Conservation (phyloP, 106 monocot species). For the Acanthochlamys bracteata region DNA sequence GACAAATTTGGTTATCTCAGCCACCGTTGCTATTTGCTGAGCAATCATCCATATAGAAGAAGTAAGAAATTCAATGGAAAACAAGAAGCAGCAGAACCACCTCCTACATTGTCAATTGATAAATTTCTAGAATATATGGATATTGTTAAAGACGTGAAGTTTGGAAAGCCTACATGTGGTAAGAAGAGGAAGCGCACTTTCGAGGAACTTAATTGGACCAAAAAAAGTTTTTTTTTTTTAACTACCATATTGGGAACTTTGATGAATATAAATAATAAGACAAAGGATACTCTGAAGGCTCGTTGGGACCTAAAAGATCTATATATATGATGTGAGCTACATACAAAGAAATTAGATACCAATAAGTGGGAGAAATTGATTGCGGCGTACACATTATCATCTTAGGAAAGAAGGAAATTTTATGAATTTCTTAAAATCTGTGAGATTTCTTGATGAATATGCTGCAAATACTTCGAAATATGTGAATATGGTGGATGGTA, state of each 20-base stretch:
- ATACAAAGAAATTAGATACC: neutral
- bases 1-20: conserved; percentile 22
- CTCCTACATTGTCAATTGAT: neutral
- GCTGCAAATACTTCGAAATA: conserved; percentile 2
- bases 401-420: neutral
- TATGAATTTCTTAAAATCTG: neutral
- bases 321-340: neutral
- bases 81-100: neutral
- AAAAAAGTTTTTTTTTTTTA: neutral
- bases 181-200: neutral
- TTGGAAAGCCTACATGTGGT: no score
- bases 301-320: neutral
- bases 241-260: neutral
- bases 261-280: neutral
- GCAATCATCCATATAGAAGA: neutral
- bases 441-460: conserved; percentile 9
- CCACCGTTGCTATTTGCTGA: conserved; percentile 7
- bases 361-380: neutral
- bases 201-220: neutral
- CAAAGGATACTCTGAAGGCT: neutral
- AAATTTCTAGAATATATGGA: no score
- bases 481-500: neutral
- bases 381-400: neutral
- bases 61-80: conserved; percentile 9
- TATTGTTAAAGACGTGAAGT: no score